Base-by-base conservation (phyloP, 2,329 filamentous ascomycete genomes). In the Gaeumannomyces sp. region DNA sequence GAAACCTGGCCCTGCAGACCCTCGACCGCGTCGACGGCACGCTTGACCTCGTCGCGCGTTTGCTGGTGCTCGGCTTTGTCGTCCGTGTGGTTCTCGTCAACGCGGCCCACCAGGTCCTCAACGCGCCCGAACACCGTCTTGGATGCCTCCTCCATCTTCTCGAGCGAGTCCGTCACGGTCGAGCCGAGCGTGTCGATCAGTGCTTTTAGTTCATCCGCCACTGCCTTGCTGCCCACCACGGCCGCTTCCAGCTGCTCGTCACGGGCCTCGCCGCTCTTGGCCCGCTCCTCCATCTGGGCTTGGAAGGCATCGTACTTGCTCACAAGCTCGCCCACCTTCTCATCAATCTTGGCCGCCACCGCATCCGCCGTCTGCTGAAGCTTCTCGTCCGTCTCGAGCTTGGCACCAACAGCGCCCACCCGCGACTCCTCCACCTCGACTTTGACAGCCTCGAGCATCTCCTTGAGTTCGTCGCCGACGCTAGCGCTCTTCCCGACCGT, bases 231-330 rank as follows among this genome's bases (percentile, higher is more conserved):
- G 67, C 83, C 85, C 22, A 87, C 81, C 10, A 96, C 80, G 5
- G 92, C 86, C 64, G 90, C 88, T 66, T 93, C 86, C 67, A 93
- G 88, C 68, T 90, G 85, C 45, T 84, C 78, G 38, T 91, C 87
- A 65, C 90, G 89, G 68, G 90, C 88, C 70, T 94, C 92, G 64
- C 87, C 86, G 45, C 89, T 84, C 68, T 88, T 87, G 61, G 88
- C 85, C 70, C 90, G 90, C 61, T 91, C 89, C 59, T 96, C 90
- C 35, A 92, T 83, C 10, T 86, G 80, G 27, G 84, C 79, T 72
- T 96, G 90, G 68, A 93, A 89, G 67, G 95, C 92, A 64, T 97
- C 93, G 72, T 97, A 96, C 74, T 96, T 97, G 69, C 84, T 81
- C 74, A 96, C 86, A 29, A 99, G 81, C 68, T 93, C 91, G 66